These are phyloP conservation scores for Spathaspora hagerdaliae DNA, from an alignment of 805 yeast species.

Conservation along the genomic window DNA sequence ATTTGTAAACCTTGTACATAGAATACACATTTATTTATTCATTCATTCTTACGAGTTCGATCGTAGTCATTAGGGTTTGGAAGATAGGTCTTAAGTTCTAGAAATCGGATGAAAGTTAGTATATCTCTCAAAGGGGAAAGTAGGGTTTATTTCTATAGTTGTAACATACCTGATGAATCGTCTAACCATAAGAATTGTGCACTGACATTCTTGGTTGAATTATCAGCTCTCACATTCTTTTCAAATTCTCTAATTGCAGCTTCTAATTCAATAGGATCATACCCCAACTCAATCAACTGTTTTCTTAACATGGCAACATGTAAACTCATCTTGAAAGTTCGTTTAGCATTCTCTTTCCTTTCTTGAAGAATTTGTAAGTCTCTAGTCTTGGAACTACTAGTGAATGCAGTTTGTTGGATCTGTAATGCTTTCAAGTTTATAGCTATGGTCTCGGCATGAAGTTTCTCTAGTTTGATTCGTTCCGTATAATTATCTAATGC, in stretches of 20 bases:
- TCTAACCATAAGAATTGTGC: constrained; percentile 59
- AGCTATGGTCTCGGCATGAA: constrained; percentile 30
- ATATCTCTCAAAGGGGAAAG: background rate
- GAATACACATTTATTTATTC: background rate
- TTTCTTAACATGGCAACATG: constrained; percentile 64
- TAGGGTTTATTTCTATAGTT: background rate
- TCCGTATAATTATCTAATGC: constrained; percentile 49
- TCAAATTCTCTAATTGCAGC: constrained; percentile 49
- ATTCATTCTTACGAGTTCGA: constrained; percentile 15
- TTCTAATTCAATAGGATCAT: constrained; percentile 55
- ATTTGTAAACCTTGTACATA: too few species aligned
- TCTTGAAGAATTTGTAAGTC: constrained; percentile 52
- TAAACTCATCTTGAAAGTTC: constrained; percentile 57
- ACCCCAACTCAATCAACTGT: constrained; percentile 54
- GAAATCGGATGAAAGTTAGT: constrained; percentile 11
- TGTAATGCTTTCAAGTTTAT: constrained; percentile 35
- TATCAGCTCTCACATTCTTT: constrained; percentile 52
- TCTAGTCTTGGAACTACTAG: constrained; percentile 47
- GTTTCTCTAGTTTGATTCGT: constrained; percentile 35
- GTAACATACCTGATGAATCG: constrained; percentile 39
- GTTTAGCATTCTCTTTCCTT: constrained; percentile 41
- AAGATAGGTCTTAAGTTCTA: constrained; percentile 42
- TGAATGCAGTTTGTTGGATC: constrained; percentile 45
- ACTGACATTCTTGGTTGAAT: constrained; percentile 50
- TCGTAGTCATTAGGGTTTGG: constrained; percentile 65